Evolutionary conservation across 2,329 filamentous ascomycete genomes (phyloP), one percentile per base, ranked within the genome.

Genomic region (Trichophyton mentagrophytes): DNA sequence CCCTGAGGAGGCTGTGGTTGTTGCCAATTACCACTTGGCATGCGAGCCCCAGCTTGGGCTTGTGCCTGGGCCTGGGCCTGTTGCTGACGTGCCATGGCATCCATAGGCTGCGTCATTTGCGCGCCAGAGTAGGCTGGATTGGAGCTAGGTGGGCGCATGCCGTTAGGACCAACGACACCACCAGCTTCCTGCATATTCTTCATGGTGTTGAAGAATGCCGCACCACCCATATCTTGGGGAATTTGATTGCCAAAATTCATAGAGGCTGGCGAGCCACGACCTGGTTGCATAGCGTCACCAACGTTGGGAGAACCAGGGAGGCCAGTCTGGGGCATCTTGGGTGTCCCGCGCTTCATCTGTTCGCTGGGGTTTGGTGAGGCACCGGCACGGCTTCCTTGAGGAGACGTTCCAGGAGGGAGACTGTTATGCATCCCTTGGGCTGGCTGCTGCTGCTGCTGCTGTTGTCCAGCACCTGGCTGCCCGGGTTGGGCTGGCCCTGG

Each of bases 341-440:
- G 81, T 22, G 82, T 85, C 49, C 80, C 80, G 64, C 82, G 76
- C 71, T 82, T 83, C 79, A 84, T 84, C 68, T 82, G 80, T 62
- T 85, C 83, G 65, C 76, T 79, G 40, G 83, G 82, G 64, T 82
- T 84, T 40, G 83, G 83, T 25, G 83, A 85, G 11, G 82, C 78
- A 44, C 79, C 83, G 63, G 77, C 75, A 70, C 80, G 76, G 70
- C 78, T 83, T 62, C 77, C 80, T 67, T 77, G 78, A 58, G 78
- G 83, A 66, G 78, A 84, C 75, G 84, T 84, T 70, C 77, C 78
- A 36, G 78, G 75, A 17, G 76, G 74, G 68, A 82, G 77, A 30
- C 49, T 55, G 27, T 27, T 27, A 9, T 49, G 46, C 20, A 49
- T 49, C 22, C 44, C 44, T 17, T 55, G 49, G 30, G 3, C 33